Conservation (phyloP, 306 rosid species). For the Morella rubra region DNA sequence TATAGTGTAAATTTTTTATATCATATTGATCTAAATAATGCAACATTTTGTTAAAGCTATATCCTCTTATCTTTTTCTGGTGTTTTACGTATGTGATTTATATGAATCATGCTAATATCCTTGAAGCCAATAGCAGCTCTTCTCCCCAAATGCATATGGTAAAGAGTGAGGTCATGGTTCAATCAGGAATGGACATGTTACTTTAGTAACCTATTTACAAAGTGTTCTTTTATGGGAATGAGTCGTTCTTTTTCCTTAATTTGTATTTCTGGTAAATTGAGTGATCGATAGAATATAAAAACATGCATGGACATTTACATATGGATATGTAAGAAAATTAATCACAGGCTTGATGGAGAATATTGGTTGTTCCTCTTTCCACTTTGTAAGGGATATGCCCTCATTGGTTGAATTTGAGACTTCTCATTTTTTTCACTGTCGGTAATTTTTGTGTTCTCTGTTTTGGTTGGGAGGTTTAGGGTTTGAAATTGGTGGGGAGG, state of each 20-base stretch:
- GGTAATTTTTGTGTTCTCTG: no score
- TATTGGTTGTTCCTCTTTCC: no score
- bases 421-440: no score
- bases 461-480: no score
- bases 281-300: neutral
- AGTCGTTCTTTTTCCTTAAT: neutral
- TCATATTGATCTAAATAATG: neutral
- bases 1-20: neutral
- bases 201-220: neutral
- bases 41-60: neutral
- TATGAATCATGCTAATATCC: neutral
- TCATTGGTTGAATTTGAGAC: no score
- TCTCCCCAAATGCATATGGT: neutral
- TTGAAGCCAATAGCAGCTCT: neutral
- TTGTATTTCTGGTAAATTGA: neutral
- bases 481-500: no score
- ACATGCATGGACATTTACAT: neutral
- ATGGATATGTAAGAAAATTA: neutral
- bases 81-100: neutral
- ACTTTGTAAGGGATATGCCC: no score
- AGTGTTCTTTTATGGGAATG: neutral
- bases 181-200: neutral
- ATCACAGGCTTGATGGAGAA: neutral
- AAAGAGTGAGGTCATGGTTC: neutral
- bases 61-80: neutral